These are phyloP conservation scores for Solanum bulbocastanum DNA, from an alignment of 257 asterid genomes.

Conservation along the genomic window DNA sequence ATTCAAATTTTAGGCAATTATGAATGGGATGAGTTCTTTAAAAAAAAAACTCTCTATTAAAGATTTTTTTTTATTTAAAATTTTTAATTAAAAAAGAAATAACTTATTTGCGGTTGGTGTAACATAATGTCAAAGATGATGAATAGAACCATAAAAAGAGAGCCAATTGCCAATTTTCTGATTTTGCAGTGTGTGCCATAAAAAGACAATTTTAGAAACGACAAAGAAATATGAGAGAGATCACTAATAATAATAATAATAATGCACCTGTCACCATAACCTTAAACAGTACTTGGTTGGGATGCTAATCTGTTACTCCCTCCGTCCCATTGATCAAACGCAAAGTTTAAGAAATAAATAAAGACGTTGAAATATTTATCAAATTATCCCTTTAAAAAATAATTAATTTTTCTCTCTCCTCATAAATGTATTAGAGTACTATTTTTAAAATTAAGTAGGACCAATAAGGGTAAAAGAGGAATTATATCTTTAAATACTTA, in stretches of 20 bases:
- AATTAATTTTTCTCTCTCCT: too few relatives aligned
- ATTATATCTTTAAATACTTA: too few relatives aligned
- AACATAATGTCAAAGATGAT: background rate
- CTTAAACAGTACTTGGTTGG: background rate
- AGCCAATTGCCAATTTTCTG: background rate
- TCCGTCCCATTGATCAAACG: too few relatives aligned
- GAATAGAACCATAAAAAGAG: background rate
- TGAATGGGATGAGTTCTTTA: background rate
- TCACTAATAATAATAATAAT: background rate
- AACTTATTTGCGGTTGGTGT: too few relatives aligned
- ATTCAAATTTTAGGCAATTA: background rate
- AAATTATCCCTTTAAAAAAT: too few relatives aligned
- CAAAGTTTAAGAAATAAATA: too few relatives aligned
- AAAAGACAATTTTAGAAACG: background rate
- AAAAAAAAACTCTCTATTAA: fast-evolving
- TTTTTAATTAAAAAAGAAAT: too few relatives aligned
- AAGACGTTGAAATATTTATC: too few relatives aligned
- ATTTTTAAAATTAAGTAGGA: too few relatives aligned
- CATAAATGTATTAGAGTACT: too few relatives aligned
- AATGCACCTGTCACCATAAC: background rate
- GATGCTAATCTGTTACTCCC: background rate
- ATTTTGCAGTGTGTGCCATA: background rate
- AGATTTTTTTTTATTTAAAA: too few relatives aligned
- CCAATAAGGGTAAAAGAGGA: too few relatives aligned
- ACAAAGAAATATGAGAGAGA: background rate